Evolutionary conservation across 768 basidiomycete genomes (phyloP), one percentile per base, ranked within the genome.

Genomic region (Mycena vulgaris): DNA sequence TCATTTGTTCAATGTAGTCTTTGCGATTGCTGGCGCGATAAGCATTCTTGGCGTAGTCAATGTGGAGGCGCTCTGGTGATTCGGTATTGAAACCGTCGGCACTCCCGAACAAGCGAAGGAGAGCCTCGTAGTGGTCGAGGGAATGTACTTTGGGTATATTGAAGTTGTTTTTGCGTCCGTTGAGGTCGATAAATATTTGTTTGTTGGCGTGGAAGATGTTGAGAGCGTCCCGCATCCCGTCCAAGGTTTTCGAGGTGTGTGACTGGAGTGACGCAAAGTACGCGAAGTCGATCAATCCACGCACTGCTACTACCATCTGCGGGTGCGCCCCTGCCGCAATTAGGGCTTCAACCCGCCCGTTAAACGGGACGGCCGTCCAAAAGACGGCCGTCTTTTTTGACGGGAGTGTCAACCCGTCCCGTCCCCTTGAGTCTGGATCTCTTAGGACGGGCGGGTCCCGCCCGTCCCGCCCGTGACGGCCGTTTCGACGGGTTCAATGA

Each of bases 131-230:
- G 55, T 81, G 80, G 9, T 60, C 16, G 28, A 82, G 57, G 4
- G 69, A 66, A 66, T 82, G 80, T 13, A 81, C 42, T 68, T 84
- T 84, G 4, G 80, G 79, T 28, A 84, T 78, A 60, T 82, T 78
- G 68, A 83, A 83, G 61, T 83, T 66, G 9, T 76, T 48, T 27
- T 58, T 58, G 17, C 73, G 76, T 16, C 75, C 48, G 8, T 62
- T 70, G 13, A 66, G 42, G 0, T 72, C 52, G 19, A 79, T 52
- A 52, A 83, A 80, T 25, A 77, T 61, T 21, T 75, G 60, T 59
- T 80, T 78, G 61, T 78, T 30, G n/a, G 52, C 31, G 49, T 81
- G 79, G 57, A 81, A 80, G 3, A 39, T 48, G 5, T 73, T 56
- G 1, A 78, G 71, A 1, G 77, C 63, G 5, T 70, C 39, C 4